These are phyloP conservation scores for Kwoniella sp. DNA, from an alignment of 768 basidiomycete species.

Conservation along the genomic window DNA sequence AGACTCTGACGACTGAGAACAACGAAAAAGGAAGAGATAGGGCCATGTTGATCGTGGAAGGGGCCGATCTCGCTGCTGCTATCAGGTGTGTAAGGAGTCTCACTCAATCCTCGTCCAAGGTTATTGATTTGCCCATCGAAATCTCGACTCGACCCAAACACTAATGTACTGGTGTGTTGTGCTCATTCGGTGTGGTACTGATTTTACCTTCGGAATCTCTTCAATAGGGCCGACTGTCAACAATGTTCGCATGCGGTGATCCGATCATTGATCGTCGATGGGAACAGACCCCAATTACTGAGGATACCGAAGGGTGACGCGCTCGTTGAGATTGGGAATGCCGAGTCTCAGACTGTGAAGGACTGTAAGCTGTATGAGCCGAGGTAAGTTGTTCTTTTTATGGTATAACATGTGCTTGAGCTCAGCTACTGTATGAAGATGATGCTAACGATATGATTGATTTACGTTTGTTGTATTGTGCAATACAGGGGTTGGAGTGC, in stretches of 20 bases:
- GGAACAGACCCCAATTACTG: conserved; percentile 53
- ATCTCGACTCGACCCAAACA: no score
- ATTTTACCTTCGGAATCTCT: no score
- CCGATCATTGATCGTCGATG: conserved; percentile 51
- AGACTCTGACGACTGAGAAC: conserved; percentile 54
- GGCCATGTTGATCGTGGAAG: conserved; percentile 54
- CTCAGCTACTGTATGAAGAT: no score
- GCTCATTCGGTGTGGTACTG: no score
- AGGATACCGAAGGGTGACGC: conserved; percentile 52
- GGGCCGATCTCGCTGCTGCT: conserved; percentile 50
- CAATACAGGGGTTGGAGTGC: conserved; percentile 54
- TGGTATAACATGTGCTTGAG: no score
- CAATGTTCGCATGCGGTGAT: conserved; percentile 45
- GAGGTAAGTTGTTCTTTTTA: conserved; percentile 36
- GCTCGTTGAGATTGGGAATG: conserved; percentile 54
- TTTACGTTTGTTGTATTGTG: not conserved
- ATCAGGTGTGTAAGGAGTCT: conserved; percentile 55
- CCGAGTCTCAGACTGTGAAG: conserved; percentile 47
- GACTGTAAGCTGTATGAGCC: conserved; percentile 56
- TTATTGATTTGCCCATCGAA: no score
- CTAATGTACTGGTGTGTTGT: no score
- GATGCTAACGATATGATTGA: not conserved
- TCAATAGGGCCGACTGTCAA: conserved; percentile 56
- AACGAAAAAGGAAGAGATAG: conserved; percentile 46
- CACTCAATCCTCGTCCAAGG: no score